Evolutionary conservation across 495 filamentous ascomycete species (phyloP).

Genomic region (Penicilliopsis zonata): DNA sequence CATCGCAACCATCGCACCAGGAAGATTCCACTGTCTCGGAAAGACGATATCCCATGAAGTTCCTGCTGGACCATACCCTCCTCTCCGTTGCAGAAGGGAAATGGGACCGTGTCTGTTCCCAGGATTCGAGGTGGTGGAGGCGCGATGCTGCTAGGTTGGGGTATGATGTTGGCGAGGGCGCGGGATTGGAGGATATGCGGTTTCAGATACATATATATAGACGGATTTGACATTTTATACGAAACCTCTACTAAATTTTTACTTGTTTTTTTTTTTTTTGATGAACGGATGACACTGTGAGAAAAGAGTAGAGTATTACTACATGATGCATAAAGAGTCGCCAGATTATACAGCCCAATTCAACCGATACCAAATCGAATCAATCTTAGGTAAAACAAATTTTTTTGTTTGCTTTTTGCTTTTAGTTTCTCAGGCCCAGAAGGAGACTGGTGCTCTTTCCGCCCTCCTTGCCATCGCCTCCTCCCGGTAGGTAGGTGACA

Average conservation of each 20-base stretch:
- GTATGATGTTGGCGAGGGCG: conserved; percentile 60
- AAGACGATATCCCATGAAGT: conserved; percentile 85
- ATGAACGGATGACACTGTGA: no score
- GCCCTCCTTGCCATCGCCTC: conserved; percentile 49
- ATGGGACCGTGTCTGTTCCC: conserved; percentile 61
- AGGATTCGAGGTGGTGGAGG: conserved; percentile 76
- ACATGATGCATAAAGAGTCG: no score
- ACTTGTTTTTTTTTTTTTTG: no score
- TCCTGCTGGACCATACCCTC: conserved; percentile 77
- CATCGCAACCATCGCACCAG: conserved; percentile 4
- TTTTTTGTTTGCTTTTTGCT: no score
- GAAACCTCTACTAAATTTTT: no score
- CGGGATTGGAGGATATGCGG: conserved; percentile 77
- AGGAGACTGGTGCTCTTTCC: conserved; percentile 52
- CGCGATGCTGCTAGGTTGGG: conserved; percentile 48
- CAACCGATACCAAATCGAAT: no score
- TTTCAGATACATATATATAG: conserved; percentile 81
- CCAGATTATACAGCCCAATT: no score
- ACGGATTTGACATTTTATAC: no score
- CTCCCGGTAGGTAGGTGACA: conserved; percentile 85
- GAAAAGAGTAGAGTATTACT: no score
- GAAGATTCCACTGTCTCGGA: conserved; percentile 15
- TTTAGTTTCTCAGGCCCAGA: conserved; percentile 44
- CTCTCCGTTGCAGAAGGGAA: conserved; percentile 35
- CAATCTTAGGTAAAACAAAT: no score